Conservation (phyloP, 1,284 basidiomycete species). For the Sparassis latifolia region DNA sequence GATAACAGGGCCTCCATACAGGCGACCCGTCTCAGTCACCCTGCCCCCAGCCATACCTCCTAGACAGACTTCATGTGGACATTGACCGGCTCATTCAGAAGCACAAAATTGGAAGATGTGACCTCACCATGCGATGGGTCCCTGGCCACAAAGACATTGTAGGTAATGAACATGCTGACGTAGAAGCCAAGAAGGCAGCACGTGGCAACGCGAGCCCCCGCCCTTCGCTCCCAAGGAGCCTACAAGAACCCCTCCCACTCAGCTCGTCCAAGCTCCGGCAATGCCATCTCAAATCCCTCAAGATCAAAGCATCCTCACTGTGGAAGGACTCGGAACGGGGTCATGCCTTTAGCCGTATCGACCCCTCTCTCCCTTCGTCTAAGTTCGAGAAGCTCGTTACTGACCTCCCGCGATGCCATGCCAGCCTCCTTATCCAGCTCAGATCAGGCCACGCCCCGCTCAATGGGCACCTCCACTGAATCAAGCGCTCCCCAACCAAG, state of each 20-base stretch:
- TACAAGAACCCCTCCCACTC: conserved; percentile 10
- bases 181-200: conserved; percentile 13
- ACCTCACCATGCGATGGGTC: conserved; percentile 11
- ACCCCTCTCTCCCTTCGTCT: conserved; percentile 8
- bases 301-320: neutral
- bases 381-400: neutral
- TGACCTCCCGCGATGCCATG: conserved; percentile 7
- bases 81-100: neutral
- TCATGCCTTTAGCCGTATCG: neutral
- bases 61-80: conserved; percentile 6
- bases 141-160: conserved; percentile 13
- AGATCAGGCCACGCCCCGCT: conserved; percentile 3
- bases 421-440: conserved; percentile 23
- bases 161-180: conserved; percentile 17
- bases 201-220: neutral
- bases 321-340: conserved; percentile 9
- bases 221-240: conserved; percentile 2
- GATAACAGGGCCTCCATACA: conserved; percentile 10
- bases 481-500: conserved; percentile 9
- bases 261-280: conserved; percentile 7
- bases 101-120: conserved; percentile 1
- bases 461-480: conserved; percentile 18
- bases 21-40: neutral
- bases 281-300: neutral
- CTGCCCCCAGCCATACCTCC: conserved; percentile 8